A percentile compares a stretch with the other conserved stretches of the same genome.
These are phyloP conservation scores for Gnomoniopsis sp. DNA, from an alignment of 2,329 filamentous ascomycete genomes.

Conservation along the genomic window DNA sequence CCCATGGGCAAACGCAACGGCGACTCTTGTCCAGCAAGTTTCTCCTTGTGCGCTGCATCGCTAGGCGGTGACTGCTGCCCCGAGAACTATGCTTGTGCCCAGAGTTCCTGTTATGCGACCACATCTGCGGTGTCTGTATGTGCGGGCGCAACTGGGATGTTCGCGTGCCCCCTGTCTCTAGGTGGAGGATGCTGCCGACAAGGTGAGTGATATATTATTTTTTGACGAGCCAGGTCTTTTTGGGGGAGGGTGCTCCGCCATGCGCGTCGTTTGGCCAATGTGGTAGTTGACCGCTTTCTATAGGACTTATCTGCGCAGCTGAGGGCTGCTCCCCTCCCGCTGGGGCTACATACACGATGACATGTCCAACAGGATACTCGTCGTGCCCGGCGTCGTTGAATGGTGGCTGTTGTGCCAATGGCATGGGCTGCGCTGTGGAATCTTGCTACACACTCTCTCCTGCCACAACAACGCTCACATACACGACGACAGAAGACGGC, in stretches of 20 bases:
- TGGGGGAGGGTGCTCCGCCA: neutral
- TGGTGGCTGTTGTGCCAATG: constrained; percentile 50
- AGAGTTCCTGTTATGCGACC: constrained; percentile 44
- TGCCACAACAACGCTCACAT: constrained; percentile 40
- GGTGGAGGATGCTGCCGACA: constrained; percentile 32
- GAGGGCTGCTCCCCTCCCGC: constrained; percentile 41
- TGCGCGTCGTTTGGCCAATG: neutral
- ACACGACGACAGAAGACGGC: constrained; percentile 42
- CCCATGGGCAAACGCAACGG: constrained; percentile 12
- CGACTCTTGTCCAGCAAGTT: constrained; percentile 21
- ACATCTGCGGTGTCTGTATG: constrained; percentile 39
- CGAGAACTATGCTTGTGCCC: constrained; percentile 43
- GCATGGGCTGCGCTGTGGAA: constrained; percentile 44
- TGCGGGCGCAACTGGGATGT: constrained; percentile 33
- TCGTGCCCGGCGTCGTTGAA: constrained; percentile 48
- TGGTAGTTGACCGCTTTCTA: constrained; percentile 19
- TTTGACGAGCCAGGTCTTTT: neutral
- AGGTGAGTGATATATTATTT: constrained; percentile 11
- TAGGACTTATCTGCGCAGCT: constrained; percentile 40
- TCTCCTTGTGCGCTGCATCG: constrained; percentile 32
- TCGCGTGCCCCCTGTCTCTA: constrained; percentile 36
- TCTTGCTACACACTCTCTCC: constrained; percentile 47
- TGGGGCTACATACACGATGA: constrained; percentile 35
- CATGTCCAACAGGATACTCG: constrained; percentile 43
- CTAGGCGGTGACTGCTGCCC: constrained; percentile 48